These are phyloP conservation scores for Chlamydomonas reinhardtii DNA, from an alignment of 163 green algal species.

Conservation along the genomic window DNA sequence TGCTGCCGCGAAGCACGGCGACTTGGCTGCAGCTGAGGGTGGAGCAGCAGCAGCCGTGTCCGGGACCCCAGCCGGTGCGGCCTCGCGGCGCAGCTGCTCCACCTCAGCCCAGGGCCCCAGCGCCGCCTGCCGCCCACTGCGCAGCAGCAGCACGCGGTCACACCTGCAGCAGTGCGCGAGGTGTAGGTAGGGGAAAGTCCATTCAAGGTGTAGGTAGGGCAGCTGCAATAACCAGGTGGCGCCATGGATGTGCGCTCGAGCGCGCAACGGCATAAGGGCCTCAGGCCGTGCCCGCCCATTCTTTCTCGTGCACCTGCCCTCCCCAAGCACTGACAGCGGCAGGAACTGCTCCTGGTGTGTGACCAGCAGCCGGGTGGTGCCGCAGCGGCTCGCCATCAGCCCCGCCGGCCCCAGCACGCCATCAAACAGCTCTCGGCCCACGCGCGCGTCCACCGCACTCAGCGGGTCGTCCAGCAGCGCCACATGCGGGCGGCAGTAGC, in stretches of 20 bases:
- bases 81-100: too few species aligned
- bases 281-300: too few species aligned
- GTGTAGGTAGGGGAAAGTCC: too few species aligned
- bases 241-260: too few species aligned
- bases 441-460: slow-evolving; percentile 82
- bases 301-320: too few species aligned
- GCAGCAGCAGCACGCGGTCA: slow-evolving; percentile 51
- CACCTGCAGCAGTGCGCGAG: background rate
- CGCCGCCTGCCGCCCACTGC: slow-evolving; percentile 28
- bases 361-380: slow-evolving; percentile 65
- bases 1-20: too few species aligned
- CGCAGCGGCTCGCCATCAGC: slow-evolving; percentile 42
- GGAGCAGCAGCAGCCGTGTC: too few species aligned
- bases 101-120: slow-evolving; percentile 38
- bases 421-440: slow-evolving; percentile 67
- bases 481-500: slow-evolving; percentile 71
- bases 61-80: too few species aligned
- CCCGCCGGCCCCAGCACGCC: slow-evolving; percentile 64
- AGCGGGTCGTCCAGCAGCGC: slow-evolving; percentile 90
- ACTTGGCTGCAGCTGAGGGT: too few species aligned
- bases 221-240: too few species aligned
- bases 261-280: too few species aligned
- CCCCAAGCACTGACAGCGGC: background rate
- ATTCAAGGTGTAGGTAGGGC: too few species aligned
- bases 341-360: slow-evolving; percentile 78